A percentile compares a stretch with the other conserved stretches of the same genome.
Evolutionary conservation across 169 alveolate species (phyloP).

Genomic region (Plasmodium knowlesi): DNA sequence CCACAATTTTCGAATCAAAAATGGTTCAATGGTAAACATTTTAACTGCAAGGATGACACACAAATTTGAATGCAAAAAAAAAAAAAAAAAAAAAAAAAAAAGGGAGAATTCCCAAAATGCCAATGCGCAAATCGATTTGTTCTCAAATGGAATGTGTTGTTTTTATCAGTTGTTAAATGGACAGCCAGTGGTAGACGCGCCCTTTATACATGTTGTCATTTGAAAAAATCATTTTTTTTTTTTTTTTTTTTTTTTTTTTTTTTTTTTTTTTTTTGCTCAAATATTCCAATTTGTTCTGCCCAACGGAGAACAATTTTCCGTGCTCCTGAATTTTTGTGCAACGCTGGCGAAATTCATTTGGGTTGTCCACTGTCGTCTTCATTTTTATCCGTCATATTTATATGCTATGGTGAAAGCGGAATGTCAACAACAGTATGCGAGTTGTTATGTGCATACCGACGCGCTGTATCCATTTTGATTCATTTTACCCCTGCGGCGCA

Average conservation of each 20-base stretch:
- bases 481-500: not conserved
- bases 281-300: not conserved
- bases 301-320: not conserved
- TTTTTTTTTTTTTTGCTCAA: not conserved
- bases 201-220: not conserved
- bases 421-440: not conserved
- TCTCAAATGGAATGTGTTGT: not conserved
- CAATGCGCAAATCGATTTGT: not conserved
- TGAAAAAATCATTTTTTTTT: not conserved
- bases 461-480: not conserved
- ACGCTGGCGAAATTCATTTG: not conserved
- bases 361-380: not conserved
- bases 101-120: not conserved
- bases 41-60: not conserved
- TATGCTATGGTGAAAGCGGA: not conserved
- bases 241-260: not conserved
- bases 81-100: not conserved
- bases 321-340: not conserved
- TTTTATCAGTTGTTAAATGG: constrained; percentile 4
- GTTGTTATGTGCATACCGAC: not conserved
- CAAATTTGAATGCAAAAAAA: not conserved
- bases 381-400: not conserved
- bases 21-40: not conserved
- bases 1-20: not conserved
- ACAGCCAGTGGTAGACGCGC: not conserved